phyloP scores from a whole-genome alignment of 1,284 basidiomycete genomes.

The Cutaneotrichosporon mucoides region DNA sequence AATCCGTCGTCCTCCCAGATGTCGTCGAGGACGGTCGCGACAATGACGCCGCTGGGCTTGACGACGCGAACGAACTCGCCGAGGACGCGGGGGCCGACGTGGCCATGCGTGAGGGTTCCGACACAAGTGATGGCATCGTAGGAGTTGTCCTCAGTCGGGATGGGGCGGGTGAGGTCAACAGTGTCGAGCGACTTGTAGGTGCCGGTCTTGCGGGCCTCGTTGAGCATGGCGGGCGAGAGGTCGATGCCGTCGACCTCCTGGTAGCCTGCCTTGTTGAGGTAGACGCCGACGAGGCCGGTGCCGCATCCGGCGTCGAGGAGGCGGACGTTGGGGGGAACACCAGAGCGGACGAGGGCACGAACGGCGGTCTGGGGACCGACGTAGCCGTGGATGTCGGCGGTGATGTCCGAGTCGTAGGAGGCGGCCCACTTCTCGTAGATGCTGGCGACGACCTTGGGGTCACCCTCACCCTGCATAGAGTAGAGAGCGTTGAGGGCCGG shows the following conservation, averaged over 20 bases:
- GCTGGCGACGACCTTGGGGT: background rate
- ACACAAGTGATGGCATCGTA: conserved; percentile 12
- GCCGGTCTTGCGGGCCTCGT: conserved; percentile 6
- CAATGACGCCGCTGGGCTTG: conserved; percentile 1
- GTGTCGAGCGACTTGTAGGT: conserved; percentile 4
- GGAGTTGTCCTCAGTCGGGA: background rate
- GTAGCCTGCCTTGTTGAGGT: background rate
- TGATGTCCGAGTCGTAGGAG: conserved; percentile 21
- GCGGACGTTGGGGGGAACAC: background rate
- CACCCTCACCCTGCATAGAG: background rate
- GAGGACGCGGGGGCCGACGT: conserved; percentile 11
- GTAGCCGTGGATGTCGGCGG: background rate
- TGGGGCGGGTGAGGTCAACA: conserved; percentile 5
- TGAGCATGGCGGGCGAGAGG: conserved; percentile 11
- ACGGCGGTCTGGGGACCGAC: background rate
- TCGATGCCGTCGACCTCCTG: conserved; percentile 9
- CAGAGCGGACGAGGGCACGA: background rate
- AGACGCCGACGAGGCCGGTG: conserved; percentile 12
- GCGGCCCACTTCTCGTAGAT: conserved; percentile 37
- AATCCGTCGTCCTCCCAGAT: conserved; percentile 10
- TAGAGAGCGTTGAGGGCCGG: conserved; percentile 4
- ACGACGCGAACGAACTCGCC: conserved; percentile 13
- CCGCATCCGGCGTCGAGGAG: conserved; percentile 15
- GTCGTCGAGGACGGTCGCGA: conserved; percentile 11
- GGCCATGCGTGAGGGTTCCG: conserved; percentile 15